Evolutionary conservation across 2,329 filamentous ascomycete genomes (phyloP).

Genomic region (Penicillium frequentans): DNA sequence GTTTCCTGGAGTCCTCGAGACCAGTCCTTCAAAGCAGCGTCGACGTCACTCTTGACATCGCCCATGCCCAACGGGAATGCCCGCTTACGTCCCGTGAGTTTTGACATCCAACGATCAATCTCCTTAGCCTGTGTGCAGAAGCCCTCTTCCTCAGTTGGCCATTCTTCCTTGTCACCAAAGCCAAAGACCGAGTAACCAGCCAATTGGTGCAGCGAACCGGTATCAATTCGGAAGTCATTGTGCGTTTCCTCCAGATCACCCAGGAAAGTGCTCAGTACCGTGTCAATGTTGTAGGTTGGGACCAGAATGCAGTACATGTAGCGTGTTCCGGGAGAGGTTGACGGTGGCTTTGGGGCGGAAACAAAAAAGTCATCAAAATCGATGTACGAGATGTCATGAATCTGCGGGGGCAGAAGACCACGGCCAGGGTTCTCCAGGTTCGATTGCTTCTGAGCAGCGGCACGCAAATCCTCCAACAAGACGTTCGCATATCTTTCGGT

Average conservation of each 20-base stretch:
- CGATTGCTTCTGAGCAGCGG: slow-evolving; percentile 33
- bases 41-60: slow-evolving; percentile 75
- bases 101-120: slow-evolving; percentile 96
- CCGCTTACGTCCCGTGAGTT: slow-evolving; percentile 79
- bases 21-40: slow-evolving; percentile 73
- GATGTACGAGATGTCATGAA: slow-evolving; percentile 78
- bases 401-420: slow-evolving; percentile 57
- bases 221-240: slow-evolving; percentile 95
- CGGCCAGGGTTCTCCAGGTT: slow-evolving; percentile 25
- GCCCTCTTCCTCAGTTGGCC: slow-evolving; percentile 86
- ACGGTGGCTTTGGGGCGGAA: slow-evolving; percentile 62
- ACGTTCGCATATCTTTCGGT: slow-evolving; percentile 72
- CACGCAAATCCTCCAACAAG: slow-evolving; percentile 59
- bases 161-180: slow-evolving; percentile 85
- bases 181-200: slow-evolving; percentile 93
- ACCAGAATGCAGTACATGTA: slow-evolving; percentile 82
- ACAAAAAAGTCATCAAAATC: slow-evolving; percentile 95
- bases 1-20: slow-evolving; percentile 69
- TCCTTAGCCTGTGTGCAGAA: slow-evolving; percentile 92
- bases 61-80: slow-evolving; percentile 88
- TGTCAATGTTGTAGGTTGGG: slow-evolving; percentile 94
- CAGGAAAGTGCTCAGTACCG: slow-evolving; percentile 82
- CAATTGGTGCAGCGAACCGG: slow-evolving; percentile 71
- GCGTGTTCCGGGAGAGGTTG: slow-evolving; percentile 51
- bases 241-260: slow-evolving; percentile 89